Base-by-base conservation (phyloP, 495 filamentous ascomycete species). In the Cercophora scortea region DNA sequence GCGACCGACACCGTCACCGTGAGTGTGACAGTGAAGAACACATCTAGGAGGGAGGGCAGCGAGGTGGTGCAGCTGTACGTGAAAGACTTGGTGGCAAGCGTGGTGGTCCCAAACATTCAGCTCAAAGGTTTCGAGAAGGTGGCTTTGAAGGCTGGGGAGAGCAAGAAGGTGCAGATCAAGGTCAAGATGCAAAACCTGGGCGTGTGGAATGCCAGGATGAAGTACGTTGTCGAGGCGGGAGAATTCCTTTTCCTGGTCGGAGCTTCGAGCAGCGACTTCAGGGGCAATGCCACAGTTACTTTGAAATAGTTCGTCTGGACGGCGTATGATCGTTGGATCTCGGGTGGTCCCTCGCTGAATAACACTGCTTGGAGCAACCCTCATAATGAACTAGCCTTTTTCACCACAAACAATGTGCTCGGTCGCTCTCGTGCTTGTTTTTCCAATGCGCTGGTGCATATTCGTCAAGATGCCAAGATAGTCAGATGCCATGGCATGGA, bases 31-130 rank as follows among this genome's bases (percentile, higher is more conserved):
- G 74, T 87, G 35, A 80, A 75, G 18, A 84, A 84, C 47, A 73
- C 72, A 8, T 71, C 71, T n/a, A 64, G 65, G 12, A 59, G 77
- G 1, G 79, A 81, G 39, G 84, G 80, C 0, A 75, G 78, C 5
- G 83, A 89, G 60, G 83, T 87, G 25, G 81, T 88, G 48, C 85
- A 88, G 64, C 66, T 85, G 8, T 88, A 88, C 51, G 68, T 88
- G 19, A 73, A 71, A 15, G 80, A 85, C 55, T 64, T 80, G 44
- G 71, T 85, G 52, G 68, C 80, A 10, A 78, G 78, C n/a, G 78
- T 82, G 1, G 78, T 82, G 11, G 78, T 83, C 49, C 84, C 86
- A 5, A 85, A 85, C 57, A 75, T 78, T 40, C 68, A 79, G 64
- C 66, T 88, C 12, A 85, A 81, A 67, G 85, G 85, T 0, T 89